Evolutionary conservation across 2,329 filamentous ascomycete species (phyloP).

Genomic region (Aspergillus piperis): DNA sequence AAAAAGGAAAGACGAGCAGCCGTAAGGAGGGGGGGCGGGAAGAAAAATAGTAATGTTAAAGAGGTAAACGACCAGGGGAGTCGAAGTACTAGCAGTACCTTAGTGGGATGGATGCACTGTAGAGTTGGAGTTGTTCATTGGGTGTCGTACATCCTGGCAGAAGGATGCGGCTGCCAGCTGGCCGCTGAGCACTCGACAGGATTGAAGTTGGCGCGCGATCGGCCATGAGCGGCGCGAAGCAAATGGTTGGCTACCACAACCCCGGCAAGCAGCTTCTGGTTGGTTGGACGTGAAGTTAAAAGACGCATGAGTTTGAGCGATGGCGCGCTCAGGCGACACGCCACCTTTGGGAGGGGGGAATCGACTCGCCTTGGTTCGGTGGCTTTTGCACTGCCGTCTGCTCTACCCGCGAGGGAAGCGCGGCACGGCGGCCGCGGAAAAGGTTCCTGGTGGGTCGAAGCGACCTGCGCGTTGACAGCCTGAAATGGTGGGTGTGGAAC

Average conservation of each 20-base stretch:
- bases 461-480: constrained; percentile 6
- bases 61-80: constrained; percentile 8
- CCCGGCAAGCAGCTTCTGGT: constrained; percentile 20
- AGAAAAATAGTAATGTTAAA: constrained; percentile 14
- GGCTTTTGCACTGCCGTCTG: constrained; percentile 5
- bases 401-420: constrained; percentile 27
- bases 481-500: not conserved
- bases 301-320: constrained; percentile 22
- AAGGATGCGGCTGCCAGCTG: constrained; percentile 31
- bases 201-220: constrained; percentile 42
- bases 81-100: not conserved
- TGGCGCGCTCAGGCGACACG: constrained; percentile 36
- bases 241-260: constrained; percentile 20
- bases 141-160: constrained; percentile 12
- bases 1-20: constrained; percentile 1
- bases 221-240: constrained; percentile 34
- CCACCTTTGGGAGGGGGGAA: constrained; percentile 21
- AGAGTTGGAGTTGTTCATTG: constrained; percentile 4
- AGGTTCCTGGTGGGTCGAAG: constrained; percentile 15
- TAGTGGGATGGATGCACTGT: not conserved
- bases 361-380: constrained; percentile 18
- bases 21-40: constrained; percentile 10
- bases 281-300: constrained; percentile 31
- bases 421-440: constrained; percentile 21
- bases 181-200: constrained; percentile 22